phyloP scores from a whole-genome alignment of 2,329 filamentous ascomycete species.

The Curvularia eragrostidis region DNA sequence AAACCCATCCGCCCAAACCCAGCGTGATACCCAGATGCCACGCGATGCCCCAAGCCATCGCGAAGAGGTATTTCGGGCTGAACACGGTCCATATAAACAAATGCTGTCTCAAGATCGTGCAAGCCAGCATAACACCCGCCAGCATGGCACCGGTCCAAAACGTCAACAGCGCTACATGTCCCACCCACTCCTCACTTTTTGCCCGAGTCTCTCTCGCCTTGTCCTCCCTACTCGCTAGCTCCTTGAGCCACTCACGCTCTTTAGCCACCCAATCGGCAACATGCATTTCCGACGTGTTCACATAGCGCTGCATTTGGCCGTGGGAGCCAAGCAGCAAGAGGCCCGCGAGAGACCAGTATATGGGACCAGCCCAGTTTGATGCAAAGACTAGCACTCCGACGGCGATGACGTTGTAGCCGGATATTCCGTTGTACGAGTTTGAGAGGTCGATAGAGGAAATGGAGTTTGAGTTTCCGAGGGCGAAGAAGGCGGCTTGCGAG shows the following conservation, averaged over 20 bases:
- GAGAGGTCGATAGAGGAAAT: constrained; percentile 96
- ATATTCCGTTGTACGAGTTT: constrained; percentile 92
- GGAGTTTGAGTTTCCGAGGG: constrained; percentile 87
- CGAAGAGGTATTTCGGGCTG: constrained; percentile 94
- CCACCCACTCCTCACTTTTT: constrained; percentile 20
- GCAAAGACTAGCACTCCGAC: constrained; percentile 86
- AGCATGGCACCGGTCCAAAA: constrained; percentile 71
- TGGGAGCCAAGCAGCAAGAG: constrained; percentile 58
- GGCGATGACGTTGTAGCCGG: constrained; percentile 76
- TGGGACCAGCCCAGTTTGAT: constrained; percentile 87
- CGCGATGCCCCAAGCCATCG: constrained; percentile 83
- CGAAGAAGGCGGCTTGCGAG: constrained; percentile 85
- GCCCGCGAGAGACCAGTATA: constrained; percentile 81
- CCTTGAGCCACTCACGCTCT: constrained; percentile 37
- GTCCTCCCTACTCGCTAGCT: constrained; percentile 28
- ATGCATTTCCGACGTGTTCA: constrained; percentile 26
- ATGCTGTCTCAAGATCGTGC: constrained; percentile 82
- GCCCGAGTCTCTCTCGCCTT: constrained; percentile 17
- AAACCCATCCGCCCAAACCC: constrained; percentile 45
- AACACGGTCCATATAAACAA: constrained; percentile 99
- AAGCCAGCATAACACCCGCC: constrained; percentile 84
- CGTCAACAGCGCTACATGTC: constrained; percentile 70
- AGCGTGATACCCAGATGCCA: constrained; percentile 70
- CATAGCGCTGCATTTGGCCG: constrained; percentile 24
- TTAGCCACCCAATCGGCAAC: constrained; percentile 39